Base-by-base conservation (phyloP, 1,139 yeast species). In the Debaryomycetaceae sp. region DNA sequence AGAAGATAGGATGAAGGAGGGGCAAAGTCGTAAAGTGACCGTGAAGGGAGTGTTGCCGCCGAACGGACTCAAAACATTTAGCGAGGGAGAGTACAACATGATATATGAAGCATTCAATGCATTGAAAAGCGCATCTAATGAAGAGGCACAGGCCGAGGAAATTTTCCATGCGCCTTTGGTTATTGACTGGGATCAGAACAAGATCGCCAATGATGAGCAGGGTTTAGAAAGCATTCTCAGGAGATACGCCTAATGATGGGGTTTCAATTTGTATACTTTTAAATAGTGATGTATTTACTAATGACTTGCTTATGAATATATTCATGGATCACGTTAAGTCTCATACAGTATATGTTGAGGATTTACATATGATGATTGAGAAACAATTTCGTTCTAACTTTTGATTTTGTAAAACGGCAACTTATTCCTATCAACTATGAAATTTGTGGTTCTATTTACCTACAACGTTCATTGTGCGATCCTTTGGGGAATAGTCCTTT, bases 401-500 rank as follows among this genome's bases (percentile, higher is more conserved):
- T n/a, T n/a, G n/a, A n/a, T n/a, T n/a, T n/a, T n/a, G n/a, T n/a
- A n/a, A n/a, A n/a, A n/a, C n/a, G n/a, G n/a, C n/a, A n/a, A n/a
- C n/a, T n/a, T n/a, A n/a, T n/a, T n/a, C n/a, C n/a, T n/a, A n/a
- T n/a, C 16, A 24, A 3, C 14, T 31, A 5, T 6, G 19, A 22
- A 5, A 15, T 31, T 22, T 31, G 35, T 8, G 28, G 60, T 58
- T 42, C 52, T 65, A 34, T 41, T 51, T 5, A 26, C 43, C 4
- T 88, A 87, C 67, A 88, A 89, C 63, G 68, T 76, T n/a, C 46
- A 76, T 9, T 81, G 92, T 6, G 83, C 83, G 0, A 58, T 75
- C 7, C 67, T 85, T 11, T 89, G 96, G 97, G 64, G 70, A 0
- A 71, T 75, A 24, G 77, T 87, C 4, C 45, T 63, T 9, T 31